Evolutionary conservation across 2,329 filamentous ascomycete species (phyloP).

Genomic region (Penicillium sclerotigenum): DNA sequence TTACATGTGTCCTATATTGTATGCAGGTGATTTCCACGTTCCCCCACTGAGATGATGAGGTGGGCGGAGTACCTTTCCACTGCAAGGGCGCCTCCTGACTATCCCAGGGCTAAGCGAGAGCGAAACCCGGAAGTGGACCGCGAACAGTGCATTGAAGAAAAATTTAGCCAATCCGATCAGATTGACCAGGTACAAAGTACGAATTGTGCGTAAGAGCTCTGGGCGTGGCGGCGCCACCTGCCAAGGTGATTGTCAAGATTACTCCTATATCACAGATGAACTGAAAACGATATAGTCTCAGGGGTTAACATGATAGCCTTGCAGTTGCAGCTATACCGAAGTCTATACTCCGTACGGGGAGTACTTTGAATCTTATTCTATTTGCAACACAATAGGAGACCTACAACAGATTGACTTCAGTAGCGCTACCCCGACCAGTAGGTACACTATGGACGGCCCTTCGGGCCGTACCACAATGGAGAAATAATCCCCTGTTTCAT

Average conservation of each 20-base stretch:
- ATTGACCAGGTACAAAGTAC: not conserved
- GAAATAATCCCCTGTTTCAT: constrained; percentile 16
- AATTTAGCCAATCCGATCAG: not conserved
- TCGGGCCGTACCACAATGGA: constrained; percentile 20
- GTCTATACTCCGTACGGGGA: too few relatives aligned
- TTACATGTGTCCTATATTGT: not conserved
- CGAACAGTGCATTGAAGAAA: not conserved
- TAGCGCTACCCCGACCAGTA: constrained; percentile 9
- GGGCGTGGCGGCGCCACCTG: constrained; percentile 10
- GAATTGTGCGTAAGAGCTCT: constrained; percentile 9
- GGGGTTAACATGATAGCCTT: not conserved
- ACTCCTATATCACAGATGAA: not conserved
- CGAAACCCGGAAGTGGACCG: constrained; percentile 1
- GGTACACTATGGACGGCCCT: constrained; percentile 8
- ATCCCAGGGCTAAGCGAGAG: constrained; percentile 2
- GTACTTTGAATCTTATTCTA: too few relatives aligned
- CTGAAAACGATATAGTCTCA: not conserved
- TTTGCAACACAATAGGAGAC: not conserved
- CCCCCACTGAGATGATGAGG: not conserved
- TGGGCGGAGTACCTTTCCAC: not conserved
- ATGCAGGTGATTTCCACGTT: constrained; percentile 17
- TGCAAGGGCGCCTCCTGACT: constrained; percentile 7
- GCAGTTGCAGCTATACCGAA: not conserved
- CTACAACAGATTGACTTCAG: constrained; percentile 6
- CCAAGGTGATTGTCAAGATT: constrained; percentile 2